Evolutionary conservation across 495 filamentous ascomycete species (phyloP).

Genomic region (Penicillium coprophilum): DNA sequence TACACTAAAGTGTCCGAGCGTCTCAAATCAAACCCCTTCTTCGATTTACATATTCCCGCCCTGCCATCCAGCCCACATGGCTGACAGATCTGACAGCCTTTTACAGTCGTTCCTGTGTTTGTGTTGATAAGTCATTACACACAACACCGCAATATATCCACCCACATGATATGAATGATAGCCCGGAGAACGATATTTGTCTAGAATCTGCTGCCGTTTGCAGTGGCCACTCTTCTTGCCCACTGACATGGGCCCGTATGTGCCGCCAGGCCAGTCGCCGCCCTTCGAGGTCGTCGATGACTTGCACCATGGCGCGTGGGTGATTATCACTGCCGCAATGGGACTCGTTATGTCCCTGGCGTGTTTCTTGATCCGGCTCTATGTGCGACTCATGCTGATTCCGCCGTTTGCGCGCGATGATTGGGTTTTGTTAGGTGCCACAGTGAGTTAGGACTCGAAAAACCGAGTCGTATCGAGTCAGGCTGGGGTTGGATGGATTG

Average conservation of each 20-base stretch:
- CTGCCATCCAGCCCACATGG: slow-evolving; percentile 5
- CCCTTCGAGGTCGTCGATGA: slow-evolving; percentile 44
- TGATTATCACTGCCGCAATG: slow-evolving; percentile 50
- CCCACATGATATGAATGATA: neutral
- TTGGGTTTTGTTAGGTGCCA: slow-evolving; percentile 36
- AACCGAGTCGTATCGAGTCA: neutral
- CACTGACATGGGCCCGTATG: slow-evolving; percentile 32
- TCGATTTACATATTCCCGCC: neutral
- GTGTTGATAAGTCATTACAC: slow-evolving; percentile 1
- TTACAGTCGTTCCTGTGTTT: neutral
- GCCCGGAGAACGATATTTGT: neutral
- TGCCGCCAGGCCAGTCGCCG: slow-evolving; percentile 40
- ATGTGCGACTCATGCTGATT: slow-evolving; percentile 41
- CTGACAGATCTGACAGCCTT: neutral
- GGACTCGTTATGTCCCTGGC: slow-evolving; percentile 49
- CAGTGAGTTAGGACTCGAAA: slow-evolving; percentile 28
- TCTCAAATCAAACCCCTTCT: slow-evolving; percentile 2
- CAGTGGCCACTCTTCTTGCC: neutral
- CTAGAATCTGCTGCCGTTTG: neutral
- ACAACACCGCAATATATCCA: neutral
- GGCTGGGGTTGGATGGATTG: neutral
- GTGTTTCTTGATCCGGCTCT: slow-evolving; percentile 46
- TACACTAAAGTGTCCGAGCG: neutral
- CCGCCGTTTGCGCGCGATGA: slow-evolving; percentile 44
- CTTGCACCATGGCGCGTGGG: slow-evolving; percentile 42